Base-by-base conservation (phyloP, 2,329 filamentous ascomycete species). In the Pleomassaria siparia region DNA sequence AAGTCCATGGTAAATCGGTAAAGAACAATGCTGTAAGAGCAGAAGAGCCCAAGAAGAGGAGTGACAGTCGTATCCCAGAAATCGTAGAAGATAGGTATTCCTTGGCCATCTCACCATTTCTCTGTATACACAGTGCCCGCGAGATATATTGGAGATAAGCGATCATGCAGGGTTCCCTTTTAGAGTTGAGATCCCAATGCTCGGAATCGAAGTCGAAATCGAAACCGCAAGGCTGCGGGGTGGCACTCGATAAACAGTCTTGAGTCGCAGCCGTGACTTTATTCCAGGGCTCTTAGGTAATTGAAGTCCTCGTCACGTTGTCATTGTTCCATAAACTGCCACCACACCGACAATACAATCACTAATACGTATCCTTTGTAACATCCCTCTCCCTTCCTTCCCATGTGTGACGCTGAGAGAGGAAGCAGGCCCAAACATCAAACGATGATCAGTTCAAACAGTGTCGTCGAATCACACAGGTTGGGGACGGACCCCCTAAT, bases 311-410 rank as follows among this genome's bases (percentile, higher is more conserved):
- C 12, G 10, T 3, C 29, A n/a, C n/a, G n/a, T n/a, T n/a, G n/a
- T n/a, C n/a, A n/a, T n/a, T n/a, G n/a, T n/a, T n/a, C n/a, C n/a
- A n/a, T n/a, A n/a, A n/a, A n/a, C n/a, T n/a, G n/a, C n/a, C n/a
- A n/a, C n/a, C n/a, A n/a, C n/a, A n/a, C n/a, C 22, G 3, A 9
- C n/a, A 13, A 13, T n/a, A 21, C 25, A 21, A 24, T 46, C 39
- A 22, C 44, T 16, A n/a, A 53, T 29, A 21, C 50, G 50, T 36
- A 50, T 43, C 32, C 44, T 53, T 15, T 47, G 50, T 26, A 44
- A 49, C 4, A 16, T 44, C 10, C 39, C 47, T 24, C 47, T 43
- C 10, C 26, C 37, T 42, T 32, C 32, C 21, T 48, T 12, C 5
- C 18, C 39, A 6, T n/a, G n/a, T n/a, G n/a, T n/a, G n/a, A n/a